Evolutionary conservation across 1,284 basidiomycete species (phyloP).

Genomic region (Puccinia triticina): DNA sequence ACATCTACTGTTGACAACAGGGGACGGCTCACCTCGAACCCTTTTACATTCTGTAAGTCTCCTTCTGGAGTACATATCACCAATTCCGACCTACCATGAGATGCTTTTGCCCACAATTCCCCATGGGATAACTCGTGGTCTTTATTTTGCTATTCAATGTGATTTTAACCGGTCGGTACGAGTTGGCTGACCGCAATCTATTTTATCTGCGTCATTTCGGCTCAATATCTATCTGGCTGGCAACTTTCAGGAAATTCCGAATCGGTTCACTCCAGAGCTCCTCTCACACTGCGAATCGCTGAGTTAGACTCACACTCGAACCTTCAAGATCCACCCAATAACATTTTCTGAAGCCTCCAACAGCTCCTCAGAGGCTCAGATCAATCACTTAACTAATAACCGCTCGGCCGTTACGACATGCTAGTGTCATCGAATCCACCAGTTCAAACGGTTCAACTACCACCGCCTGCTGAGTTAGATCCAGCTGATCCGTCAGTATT

Average conservation of each 20-base stretch:
- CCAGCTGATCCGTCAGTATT: conserved; percentile 39
- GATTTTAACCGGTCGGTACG: too few relatives aligned
- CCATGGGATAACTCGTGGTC: too few relatives aligned
- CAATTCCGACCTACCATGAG: too few relatives aligned
- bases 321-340: background rate
- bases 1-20: background rate
- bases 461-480: background rate
- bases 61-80: background rate
- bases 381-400: background rate
- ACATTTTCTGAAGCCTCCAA: background rate
- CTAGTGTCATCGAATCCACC: conserved; percentile 22
- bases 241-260: too few relatives aligned
- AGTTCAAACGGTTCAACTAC: conserved; percentile 5
- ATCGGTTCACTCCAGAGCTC: too few relatives aligned
- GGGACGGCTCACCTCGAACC: background rate
- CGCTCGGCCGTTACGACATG: background rate
- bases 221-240: too few relatives aligned
- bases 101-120: too few relatives aligned
- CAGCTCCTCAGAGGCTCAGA: too few relatives aligned
- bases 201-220: too few relatives aligned
- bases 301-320: background rate
- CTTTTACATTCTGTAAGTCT: background rate
- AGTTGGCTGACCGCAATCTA: too few relatives aligned
- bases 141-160: too few relatives aligned
- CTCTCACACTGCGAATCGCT: too few relatives aligned